These are phyloP conservation scores for Geum urbanum DNA, from an alignment of 306 rosid species.

Conservation along the genomic window DNA sequence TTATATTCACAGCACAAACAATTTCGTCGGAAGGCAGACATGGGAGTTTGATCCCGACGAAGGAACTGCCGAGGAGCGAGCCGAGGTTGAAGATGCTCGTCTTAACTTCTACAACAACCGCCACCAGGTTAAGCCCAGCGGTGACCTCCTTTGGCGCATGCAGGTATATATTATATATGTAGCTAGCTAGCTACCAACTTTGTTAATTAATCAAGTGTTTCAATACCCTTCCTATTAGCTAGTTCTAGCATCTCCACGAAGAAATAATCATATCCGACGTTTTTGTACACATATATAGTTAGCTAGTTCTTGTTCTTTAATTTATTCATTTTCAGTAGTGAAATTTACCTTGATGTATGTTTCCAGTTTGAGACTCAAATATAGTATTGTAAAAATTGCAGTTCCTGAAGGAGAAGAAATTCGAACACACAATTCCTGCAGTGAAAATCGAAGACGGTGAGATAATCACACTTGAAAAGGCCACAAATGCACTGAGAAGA, in stretches of 20 bases:
- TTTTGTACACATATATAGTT: too few species aligned
- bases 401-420: slow-evolving; percentile 50
- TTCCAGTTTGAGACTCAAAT: too few species aligned
- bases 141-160: slow-evolving; percentile 12
- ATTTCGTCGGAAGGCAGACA: slow-evolving; percentile 20
- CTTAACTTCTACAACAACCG: slow-evolving; percentile 16
- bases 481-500: slow-evolving; percentile 22
- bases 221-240: too few species aligned
- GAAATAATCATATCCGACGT: too few species aligned
- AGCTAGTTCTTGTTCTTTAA: too few species aligned
- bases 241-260: too few species aligned
- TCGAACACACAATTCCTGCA: slow-evolving; percentile 42
- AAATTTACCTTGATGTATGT: too few species aligned
- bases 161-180: slow-evolving; percentile 13
- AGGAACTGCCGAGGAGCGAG: slow-evolving; percentile 3
- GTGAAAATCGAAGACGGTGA: slow-evolving; percentile 54
- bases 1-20: slow-evolving; percentile 30
- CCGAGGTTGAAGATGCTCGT: slow-evolving; percentile 14
- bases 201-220: too few species aligned
- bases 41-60: slow-evolving; percentile 17
- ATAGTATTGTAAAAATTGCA: slow-evolving; percentile 15
- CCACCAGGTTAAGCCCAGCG: slow-evolving; percentile 6
- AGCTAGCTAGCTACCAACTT: too few species aligned
- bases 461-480: slow-evolving; percentile 35
- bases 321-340: too few species aligned